Conservation (phyloP, 1,284 basidiomycete species). For the Rhodotorula sp. region DNA sequence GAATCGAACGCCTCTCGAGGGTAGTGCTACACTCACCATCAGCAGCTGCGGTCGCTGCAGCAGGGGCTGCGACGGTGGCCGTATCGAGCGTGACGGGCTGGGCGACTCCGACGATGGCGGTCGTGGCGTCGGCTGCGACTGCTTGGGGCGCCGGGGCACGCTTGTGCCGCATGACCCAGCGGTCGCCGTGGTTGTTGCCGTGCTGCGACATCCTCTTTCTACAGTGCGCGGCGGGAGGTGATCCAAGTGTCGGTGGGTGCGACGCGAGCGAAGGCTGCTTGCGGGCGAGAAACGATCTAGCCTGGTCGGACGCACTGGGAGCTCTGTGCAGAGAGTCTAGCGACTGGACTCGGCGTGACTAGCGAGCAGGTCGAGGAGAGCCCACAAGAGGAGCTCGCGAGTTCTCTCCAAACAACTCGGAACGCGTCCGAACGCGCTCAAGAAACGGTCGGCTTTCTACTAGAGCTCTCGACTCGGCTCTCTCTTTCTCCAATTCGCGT, state of each 20-base stretch:
- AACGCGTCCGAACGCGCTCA: too few relatives aligned
- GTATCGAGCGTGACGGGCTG: not conserved
- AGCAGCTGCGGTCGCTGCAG: not conserved
- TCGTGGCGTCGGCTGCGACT: not conserved
- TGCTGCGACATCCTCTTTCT: not conserved
- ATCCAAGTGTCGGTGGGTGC: too few relatives aligned
- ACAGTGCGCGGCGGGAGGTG: not conserved
- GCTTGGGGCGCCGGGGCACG: not conserved
- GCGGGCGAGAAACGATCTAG: too few relatives aligned
- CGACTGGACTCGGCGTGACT: not conserved
- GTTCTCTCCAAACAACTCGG: too few relatives aligned
- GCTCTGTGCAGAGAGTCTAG: not conserved
- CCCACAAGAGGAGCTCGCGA: not conserved
- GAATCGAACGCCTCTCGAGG: not conserved
- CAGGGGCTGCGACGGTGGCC: not conserved
- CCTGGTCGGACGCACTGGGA: not conserved
- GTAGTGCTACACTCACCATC: not conserved
- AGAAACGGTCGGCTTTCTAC: too few relatives aligned
- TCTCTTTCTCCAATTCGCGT: too few relatives aligned
- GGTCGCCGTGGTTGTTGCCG: not conserved
- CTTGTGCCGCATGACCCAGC: conserved; percentile 5
- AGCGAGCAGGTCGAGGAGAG: not conserved
- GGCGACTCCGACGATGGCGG: not conserved
- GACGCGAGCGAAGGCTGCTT: too few relatives aligned
- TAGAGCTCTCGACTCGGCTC: too few relatives aligned